These are phyloP conservation scores for Citrus maxima DNA, from an alignment of 345 rosid genomes.

Conservation along the genomic window DNA sequence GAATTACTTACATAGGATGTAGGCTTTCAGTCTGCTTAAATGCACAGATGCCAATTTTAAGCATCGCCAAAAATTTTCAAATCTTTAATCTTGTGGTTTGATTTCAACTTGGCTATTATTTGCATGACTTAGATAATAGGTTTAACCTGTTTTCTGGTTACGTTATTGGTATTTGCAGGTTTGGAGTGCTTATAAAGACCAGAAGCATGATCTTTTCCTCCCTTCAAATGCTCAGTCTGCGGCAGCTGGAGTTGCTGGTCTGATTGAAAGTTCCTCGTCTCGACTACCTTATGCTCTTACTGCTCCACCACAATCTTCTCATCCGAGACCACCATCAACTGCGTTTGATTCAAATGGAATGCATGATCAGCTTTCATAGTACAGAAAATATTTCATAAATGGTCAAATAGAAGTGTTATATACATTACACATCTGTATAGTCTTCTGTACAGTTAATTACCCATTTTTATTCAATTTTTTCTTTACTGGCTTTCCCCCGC, in stretches of 20 bases:
- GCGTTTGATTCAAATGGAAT: slow-evolving; percentile 36
- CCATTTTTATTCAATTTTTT: not conserved
- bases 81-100: not conserved
- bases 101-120: not conserved
- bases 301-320: slow-evolving; percentile 57
- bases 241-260: slow-evolving; percentile 93
- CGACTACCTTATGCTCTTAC: slow-evolving; percentile 78
- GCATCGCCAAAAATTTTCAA: not conserved
- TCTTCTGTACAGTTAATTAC: slow-evolving; percentile 39
- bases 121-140: not conserved
- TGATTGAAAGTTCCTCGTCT: slow-evolving; percentile 81
- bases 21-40: not conserved
- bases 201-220: slow-evolving; percentile 95
- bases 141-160: not conserved
- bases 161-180: slow-evolving; percentile 43
- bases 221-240: slow-evolving; percentile 95
- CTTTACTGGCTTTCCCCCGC: too few species aligned
- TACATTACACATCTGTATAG: slow-evolving; percentile 28
- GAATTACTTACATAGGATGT: not conserved
- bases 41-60: not conserved
- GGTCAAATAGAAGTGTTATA: not conserved
- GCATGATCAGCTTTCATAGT: slow-evolving; percentile 26
- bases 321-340: slow-evolving; percentile 29
- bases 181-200: slow-evolving; percentile 96
- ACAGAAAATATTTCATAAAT: not conserved